Base-by-base conservation (phyloP, 306 rosid species). In the Sesbania bispinosa region DNA sequence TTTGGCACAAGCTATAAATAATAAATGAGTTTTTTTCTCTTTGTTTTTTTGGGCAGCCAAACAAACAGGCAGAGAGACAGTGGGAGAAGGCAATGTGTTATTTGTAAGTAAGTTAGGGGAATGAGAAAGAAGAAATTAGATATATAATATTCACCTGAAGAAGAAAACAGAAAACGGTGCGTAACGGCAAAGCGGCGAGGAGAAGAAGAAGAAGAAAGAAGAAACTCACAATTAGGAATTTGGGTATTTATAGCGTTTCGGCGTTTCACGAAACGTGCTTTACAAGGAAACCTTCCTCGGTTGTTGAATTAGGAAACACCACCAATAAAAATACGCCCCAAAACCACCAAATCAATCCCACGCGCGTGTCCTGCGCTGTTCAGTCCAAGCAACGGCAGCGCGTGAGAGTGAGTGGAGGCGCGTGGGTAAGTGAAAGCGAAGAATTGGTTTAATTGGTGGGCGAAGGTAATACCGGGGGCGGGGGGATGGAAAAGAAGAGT, bases 241-340 rank as follows among this genome's bases (percentile, higher is more conserved):
- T 24, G 2, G 52, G 76, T 77, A 84, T 90, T 80, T 88, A 88
- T 88, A 90, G 76, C 67, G 63, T 67, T 75, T 80, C 26, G 81
- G 67, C 3, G 4, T 2, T 46, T 19, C 20, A 27, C 36, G 18
- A 79, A 76, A 72, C 82, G 84, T 81, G 84, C 62, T 62, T 52
- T 38, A 15, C 48, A 58, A 79, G 89, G 71, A 79, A 76, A 66
- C 73, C 74, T 47, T 26, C 65, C 19, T 27, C 55, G 79, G 78
- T 81, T 55, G 82, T 76, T 72, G 84, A 75, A 81, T 81, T 78
- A 7, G 80, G 82, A 81, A 75, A 42, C 74, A 69, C 30, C 47
- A 58, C 83, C 79, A 41, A 62, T 43, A 26, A 55, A 41, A 70
- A 55, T 5, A 16, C 0, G 5, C 5, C 51, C 4, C 2, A 47